phyloP scores from a whole-genome alignment of 2,329 filamentous ascomycete genomes.

The Curvularia hawaiiensis region DNA sequence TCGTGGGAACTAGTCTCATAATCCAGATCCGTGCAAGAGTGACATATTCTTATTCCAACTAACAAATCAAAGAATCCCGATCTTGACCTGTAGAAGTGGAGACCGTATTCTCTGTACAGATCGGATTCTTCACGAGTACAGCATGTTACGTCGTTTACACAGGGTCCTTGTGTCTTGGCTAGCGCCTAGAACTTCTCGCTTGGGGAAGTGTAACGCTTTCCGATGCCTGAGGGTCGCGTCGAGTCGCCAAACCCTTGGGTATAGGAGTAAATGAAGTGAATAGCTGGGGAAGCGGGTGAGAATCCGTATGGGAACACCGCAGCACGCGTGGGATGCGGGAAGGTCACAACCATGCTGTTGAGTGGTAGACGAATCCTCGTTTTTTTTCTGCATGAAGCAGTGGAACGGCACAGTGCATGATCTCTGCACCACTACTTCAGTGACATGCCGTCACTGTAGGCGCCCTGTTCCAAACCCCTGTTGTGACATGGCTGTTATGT shows the following conservation, averaged over 20 bases:
- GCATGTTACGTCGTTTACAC: slow-evolving; percentile 2
- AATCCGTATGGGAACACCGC: not conserved
- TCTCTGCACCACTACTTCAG: slow-evolving; percentile 5
- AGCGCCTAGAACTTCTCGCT: not conserved
- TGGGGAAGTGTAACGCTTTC: not conserved
- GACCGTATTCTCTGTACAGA: not conserved
- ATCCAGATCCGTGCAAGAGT: not conserved
- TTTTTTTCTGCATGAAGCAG: not conserved
- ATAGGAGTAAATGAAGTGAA: not conserved
- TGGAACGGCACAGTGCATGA: slow-evolving; percentile 3
- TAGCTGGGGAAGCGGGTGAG: not conserved
- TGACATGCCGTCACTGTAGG: not conserved
- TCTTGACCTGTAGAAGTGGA: not conserved
- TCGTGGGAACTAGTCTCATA: too few relatives aligned
- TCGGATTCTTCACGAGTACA: not conserved
- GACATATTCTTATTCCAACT: not conserved
- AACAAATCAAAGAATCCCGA: too few relatives aligned
- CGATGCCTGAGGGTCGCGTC: not conserved
- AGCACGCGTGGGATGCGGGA: not conserved
- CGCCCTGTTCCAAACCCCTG: not conserved
- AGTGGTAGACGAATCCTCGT: not conserved
- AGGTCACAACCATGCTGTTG: not conserved
- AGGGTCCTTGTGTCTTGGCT: not conserved
- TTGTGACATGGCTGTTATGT: not conserved
- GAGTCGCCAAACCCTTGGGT: not conserved